Percentiles rank a stretch among this genome's conserved stretches.
Evolutionary conservation across 129 eudicot genomes (phyloP).

Genomic region (Heracleum sosnowskyi): DNA sequence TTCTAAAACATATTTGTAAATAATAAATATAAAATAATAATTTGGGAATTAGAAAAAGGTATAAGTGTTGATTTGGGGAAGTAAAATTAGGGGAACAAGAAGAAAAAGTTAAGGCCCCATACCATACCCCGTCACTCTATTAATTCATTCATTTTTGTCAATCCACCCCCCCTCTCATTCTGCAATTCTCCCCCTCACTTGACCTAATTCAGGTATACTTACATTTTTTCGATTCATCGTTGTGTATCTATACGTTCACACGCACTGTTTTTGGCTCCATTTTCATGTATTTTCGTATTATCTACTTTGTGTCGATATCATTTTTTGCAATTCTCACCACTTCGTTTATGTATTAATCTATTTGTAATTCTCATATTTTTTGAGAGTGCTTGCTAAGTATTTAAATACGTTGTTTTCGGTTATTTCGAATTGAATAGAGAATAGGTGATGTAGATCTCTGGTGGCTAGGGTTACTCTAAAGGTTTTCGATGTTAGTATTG

Average conservation of each 20-base stretch:
- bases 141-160: neutral
- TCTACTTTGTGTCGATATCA: neutral
- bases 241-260: neutral
- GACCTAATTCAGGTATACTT: neutral
- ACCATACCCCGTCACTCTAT: neutral
- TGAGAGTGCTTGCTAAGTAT: neutral
- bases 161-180: too few relatives aligned
- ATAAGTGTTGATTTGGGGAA: neutral
- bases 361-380: neutral
- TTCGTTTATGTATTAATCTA: neutral
- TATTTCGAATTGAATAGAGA: neutral
- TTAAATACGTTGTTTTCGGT: neutral
- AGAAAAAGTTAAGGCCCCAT: neutral
- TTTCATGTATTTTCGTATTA: neutral
- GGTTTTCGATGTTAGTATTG: neutral
- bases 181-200: neutral
- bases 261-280: neutral
- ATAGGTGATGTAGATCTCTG: slow-evolving; percentile 8
- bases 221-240: neutral
- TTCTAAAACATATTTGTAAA: too few relatives aligned
- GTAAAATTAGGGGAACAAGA: slow-evolving; percentile 1
- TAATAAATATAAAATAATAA: too few relatives aligned
- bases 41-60: neutral
- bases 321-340: neutral
- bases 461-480: slow-evolving; percentile 1